A percentile compares a stretch with the other conserved stretches of the same genome.
phyloP scores from a whole-genome alignment of 1,284 basidiomycete genomes.

The Fistulinella staudtii region DNA sequence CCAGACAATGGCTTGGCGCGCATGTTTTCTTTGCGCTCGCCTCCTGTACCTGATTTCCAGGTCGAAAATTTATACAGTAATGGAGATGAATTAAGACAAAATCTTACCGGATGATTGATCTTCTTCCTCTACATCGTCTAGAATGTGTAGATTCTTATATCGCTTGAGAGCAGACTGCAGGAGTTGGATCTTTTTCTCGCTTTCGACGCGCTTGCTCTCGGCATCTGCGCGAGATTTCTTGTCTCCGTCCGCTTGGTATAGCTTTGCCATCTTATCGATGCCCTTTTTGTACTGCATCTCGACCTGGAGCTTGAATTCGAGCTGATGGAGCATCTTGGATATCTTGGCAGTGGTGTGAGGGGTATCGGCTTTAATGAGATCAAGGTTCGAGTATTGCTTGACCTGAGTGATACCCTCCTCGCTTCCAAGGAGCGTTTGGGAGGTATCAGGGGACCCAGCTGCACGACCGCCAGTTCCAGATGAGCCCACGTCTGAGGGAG shows the following conservation, averaged over 20 bases:
- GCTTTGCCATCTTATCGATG: conserved; percentile 97
- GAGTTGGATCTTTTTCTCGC: conserved; percentile 94
- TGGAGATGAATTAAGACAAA: conserved; percentile 3
- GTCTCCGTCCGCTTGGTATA: conserved; percentile 94
- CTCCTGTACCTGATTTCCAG: conserved; percentile 60
- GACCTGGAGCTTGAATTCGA: conserved; percentile 98
- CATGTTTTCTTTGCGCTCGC: conserved; percentile 86
- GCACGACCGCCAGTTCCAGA: conserved; percentile 32
- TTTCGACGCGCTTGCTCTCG: conserved; percentile 90
- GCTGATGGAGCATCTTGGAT: conserved; percentile 95
- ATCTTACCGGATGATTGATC: conserved; percentile 51
- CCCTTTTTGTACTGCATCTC: conserved; percentile 98
- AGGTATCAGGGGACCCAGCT: conserved; percentile 28
- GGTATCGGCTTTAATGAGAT: conserved; percentile 97
- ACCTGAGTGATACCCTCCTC: conserved; percentile 46
- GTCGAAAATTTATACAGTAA: conserved; percentile 7
- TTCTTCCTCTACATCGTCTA: conserved; percentile 86
- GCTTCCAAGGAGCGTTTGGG: conserved; percentile 29
- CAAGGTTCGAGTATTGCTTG: conserved; percentile 74
- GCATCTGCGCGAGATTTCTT: conserved; percentile 91
- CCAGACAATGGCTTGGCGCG: conserved; percentile 93
- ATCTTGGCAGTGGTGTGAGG: conserved; percentile 97
- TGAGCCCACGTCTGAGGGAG: conserved; percentile 47
- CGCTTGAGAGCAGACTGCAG: conserved; percentile 89
- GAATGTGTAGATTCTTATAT: conserved; percentile 94